Evolutionary conservation across 2,329 filamentous ascomycete species (phyloP), one percentile per base, ranked within the genome.

Genomic region (Sporothrix euskadiensis): DNA sequence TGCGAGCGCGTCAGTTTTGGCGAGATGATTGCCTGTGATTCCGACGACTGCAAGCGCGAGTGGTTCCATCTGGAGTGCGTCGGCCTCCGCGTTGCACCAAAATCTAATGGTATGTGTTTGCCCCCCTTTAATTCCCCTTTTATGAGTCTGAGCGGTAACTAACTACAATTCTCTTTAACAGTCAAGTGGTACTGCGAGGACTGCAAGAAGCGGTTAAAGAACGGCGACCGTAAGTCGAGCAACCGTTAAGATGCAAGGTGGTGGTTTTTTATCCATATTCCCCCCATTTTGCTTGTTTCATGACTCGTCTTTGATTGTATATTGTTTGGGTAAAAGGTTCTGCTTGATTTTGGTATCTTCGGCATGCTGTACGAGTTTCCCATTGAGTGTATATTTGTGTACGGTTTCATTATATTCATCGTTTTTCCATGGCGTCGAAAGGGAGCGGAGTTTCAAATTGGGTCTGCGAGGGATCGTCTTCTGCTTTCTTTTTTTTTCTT

Each of bases 21-120:
- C 26, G 92, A 93, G 82, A 94, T 94, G 92, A 91, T 94, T 59
- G 92, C 91, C 2, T 94, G 92, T 79, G 92, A 94, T 80, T 89
- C 89, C 8, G 88, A 91, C 74, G 88, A 88, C 68, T 94, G 92
- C 81, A 87, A 88, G 76, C 87, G 89, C 75, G 92, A 94, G 81
- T 94, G 92, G 92, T 95, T 94, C 83, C 92, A 94, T 84, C 83
- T 96, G 69, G 91, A 90, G 69, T 96, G 93, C 80, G 92, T 94
- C 41, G 93, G 93, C 35, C 82, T 96, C 78, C 92, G 91, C 78
- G 91, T 91, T 74, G 91, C 92, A 71, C 93, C 93, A n/a, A 90
- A 88, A 73, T 89, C 89, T 76, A 93, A 91, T 81, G 88, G 91
- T 93, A 82, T 85, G 90, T 47, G 32, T 69, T 61, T 9, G 3